Base-by-base conservation (phyloP, 306 rosid genomes). In the Albizia julibrissin region DNA sequence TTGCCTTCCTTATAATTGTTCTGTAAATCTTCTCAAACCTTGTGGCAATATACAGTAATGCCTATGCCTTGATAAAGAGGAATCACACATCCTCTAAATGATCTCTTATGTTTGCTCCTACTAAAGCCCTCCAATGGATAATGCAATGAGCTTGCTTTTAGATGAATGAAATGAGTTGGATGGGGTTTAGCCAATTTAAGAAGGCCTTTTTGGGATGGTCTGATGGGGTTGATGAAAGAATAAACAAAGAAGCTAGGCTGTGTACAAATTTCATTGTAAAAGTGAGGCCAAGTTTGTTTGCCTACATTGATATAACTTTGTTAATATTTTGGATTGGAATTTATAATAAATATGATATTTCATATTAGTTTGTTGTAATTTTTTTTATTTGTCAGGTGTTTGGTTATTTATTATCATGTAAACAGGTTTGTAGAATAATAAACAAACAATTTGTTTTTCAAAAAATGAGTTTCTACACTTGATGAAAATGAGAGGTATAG, bases 41-140 rank as follows among this genome's bases (percentile, higher is more conserved):
- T 61, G 91, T 94, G 86, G 98, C 98, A 50, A 91, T 94, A 81
- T 94, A 91, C 50, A 92, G 98, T 22, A 94, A 94, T 80, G 92
- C 98, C 61, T 94, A 88, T 85, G 92, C 91, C 26, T 84, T 94
- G 94, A 80, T 94, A 82, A 94, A 89, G 89, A 87, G 77, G 88
- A 88, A 81, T 69, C 73, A 87, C n/a, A 77, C 89, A 1, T 64
- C 82, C 7, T 86, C 84, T 0, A 87, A 75, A 54, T 88, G 90
- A 93, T 76, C 80, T 18, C 64, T 24, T 21, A 14, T 26, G 74
- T 52, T 44, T 46, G n/a, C 75, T 64, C 65, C 65, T 47, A 24
- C 18, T 9, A 43, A 64, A 72, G 24, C 85, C 26, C 62, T 18
- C 49, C 21, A 15, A 44, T 71, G 50, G 43, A 72, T 79, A 29